A percentile compares a stretch with the other conserved stretches of the same genome.
These are phyloP conservation scores for Cairneyella variabilis DNA, from an alignment of 495 filamentous ascomycete genomes.

Conservation along the genomic window DNA sequence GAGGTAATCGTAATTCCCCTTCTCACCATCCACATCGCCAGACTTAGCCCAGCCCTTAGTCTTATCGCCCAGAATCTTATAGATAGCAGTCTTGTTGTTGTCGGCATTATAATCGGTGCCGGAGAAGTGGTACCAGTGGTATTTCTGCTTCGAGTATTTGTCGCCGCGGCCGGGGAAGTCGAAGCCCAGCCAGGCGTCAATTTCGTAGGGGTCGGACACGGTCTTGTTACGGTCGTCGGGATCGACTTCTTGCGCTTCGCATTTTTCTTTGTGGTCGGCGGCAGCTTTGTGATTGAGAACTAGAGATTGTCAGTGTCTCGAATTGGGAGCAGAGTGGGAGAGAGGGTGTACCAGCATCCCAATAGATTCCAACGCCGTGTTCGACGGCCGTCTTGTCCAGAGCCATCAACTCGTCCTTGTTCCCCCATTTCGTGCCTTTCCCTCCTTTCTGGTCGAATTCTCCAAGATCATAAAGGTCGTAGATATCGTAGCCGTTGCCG, in stretches of 20 bases:
- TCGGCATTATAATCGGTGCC: constrained; percentile 64
- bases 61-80: constrained; percentile 58
- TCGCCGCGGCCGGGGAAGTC: constrained; percentile 59
- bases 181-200: constrained; percentile 66
- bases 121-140: constrained; percentile 67
- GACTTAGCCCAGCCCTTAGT: constrained; percentile 57
- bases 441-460: constrained; percentile 73
- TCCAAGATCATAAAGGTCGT: constrained; percentile 72
- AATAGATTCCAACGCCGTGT: constrained; percentile 58
- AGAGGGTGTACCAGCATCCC: constrained; percentile 49
- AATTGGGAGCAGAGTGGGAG: not conserved
- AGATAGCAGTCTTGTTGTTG: constrained; percentile 58
- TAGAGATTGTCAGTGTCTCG: constrained; percentile 5
- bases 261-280: constrained; percentile 60
- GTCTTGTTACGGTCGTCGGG: constrained; percentile 51
- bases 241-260: constrained; percentile 59
- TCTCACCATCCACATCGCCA: constrained; percentile 56
- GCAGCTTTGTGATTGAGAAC: constrained; percentile 75
- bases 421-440: constrained; percentile 69
- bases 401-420: constrained; percentile 55
- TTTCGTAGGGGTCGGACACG: constrained; percentile 55
- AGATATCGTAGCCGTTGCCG: constrained; percentile 75
- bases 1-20: constrained; percentile 72
- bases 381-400: constrained; percentile 47
- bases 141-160: constrained; percentile 58